Percentiles rank a stretch among this genome's conserved stretches.
Conservation (phyloP, 768 basidiomycete species). For the Fomitopsis pulvina region DNA sequence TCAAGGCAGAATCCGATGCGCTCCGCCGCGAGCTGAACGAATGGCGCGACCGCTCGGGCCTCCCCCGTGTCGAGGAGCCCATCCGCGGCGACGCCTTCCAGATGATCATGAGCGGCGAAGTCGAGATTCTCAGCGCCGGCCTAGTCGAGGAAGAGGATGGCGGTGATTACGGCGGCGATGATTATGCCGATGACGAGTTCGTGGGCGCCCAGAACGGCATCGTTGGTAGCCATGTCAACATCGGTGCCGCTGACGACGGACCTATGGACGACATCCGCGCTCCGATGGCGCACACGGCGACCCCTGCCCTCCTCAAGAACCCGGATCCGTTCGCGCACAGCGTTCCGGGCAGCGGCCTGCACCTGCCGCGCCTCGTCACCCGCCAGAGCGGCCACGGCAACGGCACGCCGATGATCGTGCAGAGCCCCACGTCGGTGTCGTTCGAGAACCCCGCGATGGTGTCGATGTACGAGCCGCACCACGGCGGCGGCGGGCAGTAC, state of each 20-base stretch:
- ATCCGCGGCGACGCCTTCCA: slow-evolving; percentile 64
- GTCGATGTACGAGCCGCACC: slow-evolving; percentile 34
- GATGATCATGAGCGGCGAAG: slow-evolving; percentile 63
- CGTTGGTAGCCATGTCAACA: slow-evolving; percentile 19
- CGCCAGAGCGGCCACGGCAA: slow-evolving; percentile 13
- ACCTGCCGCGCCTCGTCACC: slow-evolving; percentile 28
- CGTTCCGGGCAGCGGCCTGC: slow-evolving; percentile 11
- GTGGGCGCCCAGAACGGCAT: slow-evolving; percentile 18
- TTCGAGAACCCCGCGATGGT: slow-evolving; percentile 51
- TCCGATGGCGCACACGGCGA: slow-evolving; percentile 26
- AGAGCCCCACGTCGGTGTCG: slow-evolving; percentile 34
- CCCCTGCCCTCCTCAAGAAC: slow-evolving; percentile 30
- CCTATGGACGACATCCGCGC: slow-evolving; percentile 17
- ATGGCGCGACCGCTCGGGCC: slow-evolving; percentile 75
- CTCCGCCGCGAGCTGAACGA: slow-evolving; percentile 90
- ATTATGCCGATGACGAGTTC: slow-evolving; percentile 37
- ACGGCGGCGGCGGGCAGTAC: slow-evolving; percentile 21
- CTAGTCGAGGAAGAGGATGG: slow-evolving; percentile 49
- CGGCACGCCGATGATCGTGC: slow-evolving; percentile 38
- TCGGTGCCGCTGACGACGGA: slow-evolving; percentile 15
- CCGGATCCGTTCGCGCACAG: slow-evolving; percentile 33
- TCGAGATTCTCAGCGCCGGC: slow-evolving; percentile 51
- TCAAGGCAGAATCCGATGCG: slow-evolving; percentile 79
- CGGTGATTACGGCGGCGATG: slow-evolving; percentile 39
- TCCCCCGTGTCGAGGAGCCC: slow-evolving; percentile 70